These are phyloP conservation scores for Selaginella tamariscina DNA, from an alignment of 75 land plant species.

Conservation along the genomic window DNA sequence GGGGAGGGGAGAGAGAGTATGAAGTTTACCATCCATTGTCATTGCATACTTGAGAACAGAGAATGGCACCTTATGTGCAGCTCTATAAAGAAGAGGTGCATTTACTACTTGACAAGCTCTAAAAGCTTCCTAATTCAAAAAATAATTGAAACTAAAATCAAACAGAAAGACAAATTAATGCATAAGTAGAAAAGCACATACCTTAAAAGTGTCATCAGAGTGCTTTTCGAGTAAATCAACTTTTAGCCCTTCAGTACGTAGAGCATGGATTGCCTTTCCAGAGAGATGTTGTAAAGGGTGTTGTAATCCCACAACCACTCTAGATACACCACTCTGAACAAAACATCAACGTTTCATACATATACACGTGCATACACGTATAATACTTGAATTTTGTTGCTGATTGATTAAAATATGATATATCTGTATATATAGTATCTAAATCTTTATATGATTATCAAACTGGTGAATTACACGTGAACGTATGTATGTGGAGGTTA, in stretches of 20 bases:
- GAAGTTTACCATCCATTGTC: conserved; percentile 89
- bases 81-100: conserved; percentile 81
- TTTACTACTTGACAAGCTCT: conserved; percentile 76
- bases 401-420: too few species aligned
- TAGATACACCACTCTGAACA: conserved; percentile 57
- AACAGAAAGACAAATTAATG: background rate
- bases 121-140: conserved; percentile 51
- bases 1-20: too few species aligned
- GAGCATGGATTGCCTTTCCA: conserved; percentile 46
- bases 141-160: conserved; percentile 11
- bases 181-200: too few species aligned
- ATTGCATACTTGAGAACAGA: conserved; percentile 97
- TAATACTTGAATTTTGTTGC: too few species aligned
- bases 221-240: conserved; percentile 65
- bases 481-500: too few species aligned
- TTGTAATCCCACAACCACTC: conserved; percentile 68
- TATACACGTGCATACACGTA: too few species aligned
- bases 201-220: background rate
- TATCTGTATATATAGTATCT: too few species aligned
- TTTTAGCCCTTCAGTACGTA: conserved; percentile 38
- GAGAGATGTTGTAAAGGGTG: conserved; percentile 61
- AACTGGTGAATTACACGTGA: too few species aligned
- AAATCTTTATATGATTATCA: too few species aligned
- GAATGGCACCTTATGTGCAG: conserved; percentile 59
- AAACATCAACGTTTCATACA: too few species aligned